Evolutionary conservation across 371 early-diverging fungal genomes (phyloP).

Genomic region (Lichtheimia ornata): DNA sequence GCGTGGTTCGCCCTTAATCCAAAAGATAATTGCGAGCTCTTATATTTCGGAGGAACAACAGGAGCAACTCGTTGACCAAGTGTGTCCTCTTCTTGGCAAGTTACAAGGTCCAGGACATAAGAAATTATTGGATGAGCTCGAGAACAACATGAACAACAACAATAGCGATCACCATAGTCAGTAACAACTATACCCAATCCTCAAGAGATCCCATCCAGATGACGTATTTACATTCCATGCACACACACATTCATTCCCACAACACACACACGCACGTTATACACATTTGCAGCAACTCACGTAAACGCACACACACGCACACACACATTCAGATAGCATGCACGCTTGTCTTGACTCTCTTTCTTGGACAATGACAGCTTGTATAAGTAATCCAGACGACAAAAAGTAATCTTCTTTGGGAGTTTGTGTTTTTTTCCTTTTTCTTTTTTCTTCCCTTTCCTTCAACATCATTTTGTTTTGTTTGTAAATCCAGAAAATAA

Average conservation of each 20-base stretch:
- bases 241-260: not conserved
- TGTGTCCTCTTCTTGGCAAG: constrained; percentile 11
- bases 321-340: not conserved
- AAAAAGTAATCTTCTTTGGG: constrained; percentile 3
- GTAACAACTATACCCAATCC: constrained; percentile 1
- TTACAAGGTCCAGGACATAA: constrained; percentile 16
- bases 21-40: constrained; percentile 35
- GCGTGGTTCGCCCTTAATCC: constrained; percentile 37
- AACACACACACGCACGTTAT: not conserved
- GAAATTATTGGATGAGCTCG: constrained; percentile 19
- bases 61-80: constrained; percentile 6
- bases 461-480: not conserved
- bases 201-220: not conserved
- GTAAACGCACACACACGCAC: not conserved
- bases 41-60: constrained; percentile 48
- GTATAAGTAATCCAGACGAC: constrained; percentile 7
- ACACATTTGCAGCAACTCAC: not conserved
- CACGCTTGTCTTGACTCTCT: not conserved
- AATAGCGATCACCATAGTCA: not conserved
- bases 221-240: not conserved
- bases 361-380: not conserved
- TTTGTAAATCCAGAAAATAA: not conserved
- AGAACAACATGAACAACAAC: not conserved
- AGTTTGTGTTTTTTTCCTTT: not conserved
- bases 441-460: not conserved